Conservation (phyloP, 257 asterid genomes). For the Scutellaria galericulata region DNA sequence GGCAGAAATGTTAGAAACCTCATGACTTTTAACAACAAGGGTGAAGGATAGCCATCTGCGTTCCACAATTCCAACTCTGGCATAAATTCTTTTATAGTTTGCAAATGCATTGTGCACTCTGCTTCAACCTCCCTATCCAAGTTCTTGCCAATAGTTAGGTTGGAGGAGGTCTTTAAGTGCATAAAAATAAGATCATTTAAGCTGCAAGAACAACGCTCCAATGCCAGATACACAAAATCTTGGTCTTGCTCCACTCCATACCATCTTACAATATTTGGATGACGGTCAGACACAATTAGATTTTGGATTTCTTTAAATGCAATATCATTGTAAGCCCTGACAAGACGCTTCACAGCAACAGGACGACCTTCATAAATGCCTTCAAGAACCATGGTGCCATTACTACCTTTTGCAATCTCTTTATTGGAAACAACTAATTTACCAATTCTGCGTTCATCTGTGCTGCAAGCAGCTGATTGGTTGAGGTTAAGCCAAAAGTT, state of each 20-base stretch:
- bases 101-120: conserved; percentile 45
- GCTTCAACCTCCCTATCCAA: conserved; percentile 47
- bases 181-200: conserved; percentile 75
- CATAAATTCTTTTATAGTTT: conserved; percentile 46
- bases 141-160: conserved; percentile 37
- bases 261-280: conserved; percentile 91
- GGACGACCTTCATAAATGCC: conserved; percentile 84
- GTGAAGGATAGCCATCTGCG: conserved; percentile 72
- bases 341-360: conserved; percentile 97
- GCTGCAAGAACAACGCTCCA: conserved; percentile 92
- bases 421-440: conserved; percentile 70
- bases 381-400: conserved; percentile 91
- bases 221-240: conserved; percentile 88
- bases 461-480: conserved; percentile 42
- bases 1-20: conserved; percentile 54
- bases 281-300: conserved; percentile 86
- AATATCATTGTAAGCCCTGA: conserved; percentile 79
- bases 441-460: conserved; percentile 76
- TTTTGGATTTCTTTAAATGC: conserved; percentile 88
- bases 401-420: conserved; percentile 93
- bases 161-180: conserved; percentile 52
- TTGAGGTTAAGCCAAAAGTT: conserved; percentile 58
- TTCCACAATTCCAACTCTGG: conserved; percentile 61
- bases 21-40: conserved; percentile 73
- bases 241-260: conserved; percentile 89